These are phyloP conservation scores for Tolypocladium ophioglossoides DNA, from an alignment of 2,329 filamentous ascomycete genomes.

Conservation along the genomic window DNA sequence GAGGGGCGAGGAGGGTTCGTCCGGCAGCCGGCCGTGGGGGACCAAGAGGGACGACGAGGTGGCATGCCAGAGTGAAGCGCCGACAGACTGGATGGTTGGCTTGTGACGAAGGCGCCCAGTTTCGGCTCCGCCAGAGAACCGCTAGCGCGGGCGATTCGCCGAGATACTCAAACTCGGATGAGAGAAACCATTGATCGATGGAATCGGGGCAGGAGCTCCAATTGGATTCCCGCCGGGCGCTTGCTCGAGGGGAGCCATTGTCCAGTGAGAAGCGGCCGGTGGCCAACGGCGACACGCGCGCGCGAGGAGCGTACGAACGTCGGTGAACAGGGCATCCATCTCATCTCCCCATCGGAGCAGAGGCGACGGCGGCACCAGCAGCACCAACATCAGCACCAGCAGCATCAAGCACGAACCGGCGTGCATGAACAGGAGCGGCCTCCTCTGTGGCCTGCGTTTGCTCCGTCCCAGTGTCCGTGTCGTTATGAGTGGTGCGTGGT, in stretches of 20 bases:
- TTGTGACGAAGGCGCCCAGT: not conserved
- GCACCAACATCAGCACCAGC: not conserved
- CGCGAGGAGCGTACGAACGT: slow-evolving; percentile 1
- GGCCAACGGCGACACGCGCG: not conserved
- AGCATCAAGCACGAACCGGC: not conserved
- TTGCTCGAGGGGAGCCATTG: slow-evolving; percentile 3
- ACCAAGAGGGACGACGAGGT: not conserved
- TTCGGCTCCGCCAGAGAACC: not conserved
- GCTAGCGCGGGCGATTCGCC: slow-evolving; percentile 3
- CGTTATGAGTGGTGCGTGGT: too few species aligned
- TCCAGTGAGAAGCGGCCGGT: slow-evolving; percentile 2
- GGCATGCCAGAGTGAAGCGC: not conserved
- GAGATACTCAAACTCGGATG: not conserved
- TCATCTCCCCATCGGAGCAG: not conserved
- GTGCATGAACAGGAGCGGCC: slow-evolving; percentile 1
- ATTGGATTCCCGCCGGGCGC: not conserved
- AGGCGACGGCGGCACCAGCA: not conserved
- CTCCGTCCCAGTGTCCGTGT: too few species aligned
- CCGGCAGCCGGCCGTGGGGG: slow-evolving; percentile 3
- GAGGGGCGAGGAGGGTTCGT: slow-evolving; percentile 1
- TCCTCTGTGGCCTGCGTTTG: not conserved
- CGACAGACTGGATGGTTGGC: not conserved
- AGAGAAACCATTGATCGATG: not conserved
- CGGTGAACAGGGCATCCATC: slow-evolving; percentile 1
- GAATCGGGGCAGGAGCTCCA: not conserved